Base-by-base conservation (phyloP, 768 basidiomycete species). In the Paxillus rubicundulus region DNA sequence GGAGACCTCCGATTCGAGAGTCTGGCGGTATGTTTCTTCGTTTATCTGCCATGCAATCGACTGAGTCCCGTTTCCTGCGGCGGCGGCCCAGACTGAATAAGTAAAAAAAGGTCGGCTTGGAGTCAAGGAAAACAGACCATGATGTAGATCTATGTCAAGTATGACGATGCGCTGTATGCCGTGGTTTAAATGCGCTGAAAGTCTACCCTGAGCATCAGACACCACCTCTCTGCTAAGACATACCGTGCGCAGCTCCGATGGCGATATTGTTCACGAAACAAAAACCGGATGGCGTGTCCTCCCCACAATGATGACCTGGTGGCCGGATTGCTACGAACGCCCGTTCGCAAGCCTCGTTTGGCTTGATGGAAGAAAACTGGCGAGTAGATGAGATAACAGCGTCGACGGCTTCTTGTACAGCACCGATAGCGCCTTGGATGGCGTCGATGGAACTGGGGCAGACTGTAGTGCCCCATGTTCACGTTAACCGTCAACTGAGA, bases 191-290 rank as follows among this genome's bases (percentile, higher is more conserved):
- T 98, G 85, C 0, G 94, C 94, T 96, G 53, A 5, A n/a, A 39
- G 14, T 24, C 5, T 12, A 30, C n/a, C 14, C 24, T 62, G 16
- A 49, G 21, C 21, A 39, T 21, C n/a, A 34, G 47, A 41, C n/a
- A 36, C 27, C 9, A 34, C 13, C 44, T 37, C 18, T 12, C 14
- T 36, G 20, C 20, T 18, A 39, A 12, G 4, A 52, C 77, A 37
- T 60, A 93, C 93, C 95, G 64, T 98, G 92, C 13, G 92, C 92
- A 30, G 93, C 93, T 0, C 79, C 94, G 3, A 98, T 79, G 0
- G 87, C 86, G 0, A 97, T 89, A 62, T 98, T 99, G 58, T 98
- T 98, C 28, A 97, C 80, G 60, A 95, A 97, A 69, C 96, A 98
- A 67, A 98, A 98, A 0, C 96, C 96, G 9, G 84, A 86, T 0